phyloP scores from a whole-genome alignment of 176 grass and related monocot species.

The Aegilops tauschii region DNA sequence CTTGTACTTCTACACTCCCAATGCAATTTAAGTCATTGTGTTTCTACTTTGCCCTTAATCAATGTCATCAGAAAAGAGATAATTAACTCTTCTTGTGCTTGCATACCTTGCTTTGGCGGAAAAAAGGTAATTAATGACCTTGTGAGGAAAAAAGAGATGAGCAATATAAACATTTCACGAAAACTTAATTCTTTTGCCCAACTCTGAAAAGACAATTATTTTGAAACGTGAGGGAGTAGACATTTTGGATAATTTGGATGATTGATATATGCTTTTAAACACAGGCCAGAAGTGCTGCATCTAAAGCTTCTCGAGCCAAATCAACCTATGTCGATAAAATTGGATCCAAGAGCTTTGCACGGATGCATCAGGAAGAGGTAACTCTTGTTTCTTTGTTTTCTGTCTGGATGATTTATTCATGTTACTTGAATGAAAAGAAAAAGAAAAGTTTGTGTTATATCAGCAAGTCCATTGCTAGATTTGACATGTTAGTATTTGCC shows the following conservation, averaged over 20 bases:
- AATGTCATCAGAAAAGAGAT: background rate
- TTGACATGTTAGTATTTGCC: background rate
- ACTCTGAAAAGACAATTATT: background rate
- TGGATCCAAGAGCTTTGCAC: constrained; percentile 38
- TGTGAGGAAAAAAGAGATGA: background rate
- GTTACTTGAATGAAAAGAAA: background rate
- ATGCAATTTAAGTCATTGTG: no score
- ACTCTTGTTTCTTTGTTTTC: constrained; percentile 2
- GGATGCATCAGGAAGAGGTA: constrained; percentile 40
- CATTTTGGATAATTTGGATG: background rate
- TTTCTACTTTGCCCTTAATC: background rate
- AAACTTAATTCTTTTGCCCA: background rate
- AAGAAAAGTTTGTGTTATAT: background rate
- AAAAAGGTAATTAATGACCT: background rate
- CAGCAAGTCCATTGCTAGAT: background rate
- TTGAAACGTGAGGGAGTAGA: background rate
- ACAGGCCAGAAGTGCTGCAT: constrained; percentile 2
- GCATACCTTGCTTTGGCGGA: background rate
- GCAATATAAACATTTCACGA: background rate
- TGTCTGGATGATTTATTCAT: background rate
- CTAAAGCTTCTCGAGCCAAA: background rate
- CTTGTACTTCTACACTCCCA: background rate
- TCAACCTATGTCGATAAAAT: constrained; percentile 17
- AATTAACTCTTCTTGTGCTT: background rate
- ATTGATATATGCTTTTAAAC: background rate